Evolutionary conservation across 2,329 filamentous ascomycete species (phyloP), one percentile per base, ranked within the genome.

Genomic region (Diaporthe batatas): DNA sequence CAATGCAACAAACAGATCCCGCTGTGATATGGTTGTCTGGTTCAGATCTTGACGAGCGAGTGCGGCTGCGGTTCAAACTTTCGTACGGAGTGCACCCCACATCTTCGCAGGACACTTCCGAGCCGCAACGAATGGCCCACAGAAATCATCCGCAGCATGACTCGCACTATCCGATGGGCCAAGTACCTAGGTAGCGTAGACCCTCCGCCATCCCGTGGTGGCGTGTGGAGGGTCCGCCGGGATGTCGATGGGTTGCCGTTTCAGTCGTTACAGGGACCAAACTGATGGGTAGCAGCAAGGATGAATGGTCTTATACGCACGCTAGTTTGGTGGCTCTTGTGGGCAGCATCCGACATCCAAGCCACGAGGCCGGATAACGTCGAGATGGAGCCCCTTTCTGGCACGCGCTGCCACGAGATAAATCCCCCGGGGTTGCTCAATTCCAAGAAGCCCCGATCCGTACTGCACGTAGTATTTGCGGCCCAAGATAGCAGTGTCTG

Each of bases 341-440:
- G 62, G 62, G 62, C 62, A 67, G 29, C 62, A 67, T 67, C 62
- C 62, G 62, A 67, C 62, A 53, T 14, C 0, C 32, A 47, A 53
- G 47, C 58, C 39, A 12, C 44, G 51, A 6, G 21, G 11, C 62
- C 62, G 62, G 62, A 67, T 67, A 67, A 21, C 29, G 62, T 67
- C 62, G 44, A 53, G 62, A 16, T 65, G 14, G 32, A 53, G 7
- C 62, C 44, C 62, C 62, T 53, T 53, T 67, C 32, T 53, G 47
- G 29, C 18, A 65, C 36, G 62, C 44, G 44, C 47, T 25, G 25
- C 62, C 44, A 53, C n/a, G 62, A 67, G 62, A 67, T 67, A 67
- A 67, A 67, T 67, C 62, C 44, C 32, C n/a, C 39, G 44, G 29
- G 6, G 29, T 53, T 67, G 62, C 62, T 67, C 47, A 39, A 12